Base-by-base conservation (phyloP, 208 protist species). In the Crithidia bombi region DNA sequence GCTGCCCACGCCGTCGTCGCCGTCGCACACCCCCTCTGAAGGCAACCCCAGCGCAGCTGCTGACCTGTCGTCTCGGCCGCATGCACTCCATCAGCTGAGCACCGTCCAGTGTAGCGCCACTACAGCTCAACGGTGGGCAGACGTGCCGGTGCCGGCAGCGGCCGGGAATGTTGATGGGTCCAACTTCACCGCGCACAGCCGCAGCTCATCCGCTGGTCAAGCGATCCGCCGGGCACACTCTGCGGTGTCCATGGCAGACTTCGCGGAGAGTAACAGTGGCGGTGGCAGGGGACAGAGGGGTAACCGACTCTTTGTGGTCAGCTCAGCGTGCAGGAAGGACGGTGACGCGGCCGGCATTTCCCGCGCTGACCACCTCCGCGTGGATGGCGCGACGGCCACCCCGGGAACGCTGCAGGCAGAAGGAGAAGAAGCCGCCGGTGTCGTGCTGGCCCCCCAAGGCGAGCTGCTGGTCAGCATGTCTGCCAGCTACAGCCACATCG, bases 401-500 rank as follows among this genome's bases (percentile, higher is more conserved):
- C n/a, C n/a, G n/a, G n/a, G n/a, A n/a, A n/a, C n/a, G n/a, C n/a
- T n/a, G n/a, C n/a, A n/a, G n/a, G n/a, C n/a, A n/a, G n/a, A n/a
- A n/a, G n/a, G n/a, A n/a, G n/a, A n/a, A n/a, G n/a, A n/a, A 39
- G 51, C 5, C 28, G 51, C 44, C 30, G 39, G 41, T 19, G 57
- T 64, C 11, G 41, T 3, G 9, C n/a, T 65, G 15, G 2, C 3
- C n/a, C 39, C 26, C 0, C 6, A 39, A 5, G 65, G 54, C 2
- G 65, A 70, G 30, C 19, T 63, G 43, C 54, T 70, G 19, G 43
- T 70, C 15, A 70, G 54, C 44, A 10, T 70, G 21, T 36, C 65
- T 7, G 54, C 54, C 43, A 81, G 73, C 56, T 86, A 86, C 65
- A 75, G 51, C 50, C 72, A 86, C 49, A n/a, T 82, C 49, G 23